Base-by-base conservation (phyloP, 352 stramenopile genomes). In the Pythium scleroteichum region DNA sequence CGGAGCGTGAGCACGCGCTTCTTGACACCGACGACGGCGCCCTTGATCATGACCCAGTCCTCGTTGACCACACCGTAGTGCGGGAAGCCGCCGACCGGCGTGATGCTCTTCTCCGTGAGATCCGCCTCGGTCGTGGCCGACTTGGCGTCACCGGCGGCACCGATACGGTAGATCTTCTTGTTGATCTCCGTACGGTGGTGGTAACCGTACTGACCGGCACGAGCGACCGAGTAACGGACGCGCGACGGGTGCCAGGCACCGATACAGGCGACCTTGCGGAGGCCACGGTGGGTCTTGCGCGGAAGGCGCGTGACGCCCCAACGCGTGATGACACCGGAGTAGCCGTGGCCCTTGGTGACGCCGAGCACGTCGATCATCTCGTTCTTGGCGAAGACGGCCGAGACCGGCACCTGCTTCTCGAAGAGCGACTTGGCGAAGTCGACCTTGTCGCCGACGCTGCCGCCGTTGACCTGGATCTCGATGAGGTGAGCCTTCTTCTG, bases 11-110 rank as follows among this genome's bases (percentile, higher is more conserved):
- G 71, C 64, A 92, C 92, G 75, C 98, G 93, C 89, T 99, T 99
- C 90, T 99, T 99, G 41, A 97, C 95, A 73, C 98, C 98, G 53
- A 98, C 90, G 66, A 99, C 90, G 59, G 80, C 92, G 69, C 98
- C 98, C 94, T 99, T 99, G 74, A 99, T 82, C 97, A 99, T 99
- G 68, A 99, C 64, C 97, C 97, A 99, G 88, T 99, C 98, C 79
- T 99, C 96, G 73, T 98, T 99, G 68, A 99, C 76, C 33, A 96
- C 73, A 94, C 98, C 98, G 86, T 99, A 99, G 84, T 99, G 98
- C 45, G 98, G 97, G 85, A 99, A 99, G 74, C 98, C 98, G 81
- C 98, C 98, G 64, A 99, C 93, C 55, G 98, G 98, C 53, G 96
- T 99, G 84, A 99, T 99, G 71, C 81, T 84, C 95, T 99, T 99